phyloP scores from a whole-genome alignment of 768 basidiomycete species.

The Boletus rubescentipes region DNA sequence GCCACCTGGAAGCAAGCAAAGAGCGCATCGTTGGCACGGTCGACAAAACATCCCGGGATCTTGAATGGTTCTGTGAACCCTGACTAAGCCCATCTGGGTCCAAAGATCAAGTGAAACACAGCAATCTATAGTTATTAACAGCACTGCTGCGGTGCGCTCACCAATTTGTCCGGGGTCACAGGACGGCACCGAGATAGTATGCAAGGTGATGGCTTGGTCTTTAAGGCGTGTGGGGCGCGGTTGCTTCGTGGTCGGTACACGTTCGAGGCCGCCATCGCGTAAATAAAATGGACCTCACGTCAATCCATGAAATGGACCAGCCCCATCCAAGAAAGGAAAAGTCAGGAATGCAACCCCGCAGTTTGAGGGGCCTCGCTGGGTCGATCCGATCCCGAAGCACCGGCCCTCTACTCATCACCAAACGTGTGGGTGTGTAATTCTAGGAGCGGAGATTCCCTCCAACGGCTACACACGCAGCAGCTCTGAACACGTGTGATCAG shows the following conservation, averaged over 20 bases:
- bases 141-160: constrained; percentile 19
- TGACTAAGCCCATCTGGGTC: constrained; percentile 7
- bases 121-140: constrained; percentile 6
- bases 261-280: constrained; percentile 17
- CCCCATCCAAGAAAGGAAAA: constrained; percentile 7
- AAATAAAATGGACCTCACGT: constrained; percentile 19
- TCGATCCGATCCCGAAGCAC: constrained; percentile 26
- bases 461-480: constrained; percentile 15
- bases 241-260: constrained; percentile 2
- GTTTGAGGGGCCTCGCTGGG: constrained; percentile 28
- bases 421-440: constrained; percentile 21
- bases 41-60: constrained; percentile 5
- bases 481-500: constrained; percentile 24
- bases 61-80: constrained; percentile 2
- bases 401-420: constrained; percentile 8
- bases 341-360: constrained; percentile 26
- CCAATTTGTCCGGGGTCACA: constrained; percentile 11
- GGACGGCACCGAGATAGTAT: constrained; percentile 27
- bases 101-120: constrained; percentile 18
- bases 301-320: constrained; percentile 18
- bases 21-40: constrained; percentile 11
- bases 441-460: constrained; percentile 24
- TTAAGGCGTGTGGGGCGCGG: constrained; percentile 7
- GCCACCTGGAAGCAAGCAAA: constrained; percentile 11
- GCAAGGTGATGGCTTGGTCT: neutral